Percentiles rank a stretch among this genome's conserved stretches.
Evolutionary conservation across 305 asterid species (phyloP).

Genomic region (Solanum aculeatissimum): DNA sequence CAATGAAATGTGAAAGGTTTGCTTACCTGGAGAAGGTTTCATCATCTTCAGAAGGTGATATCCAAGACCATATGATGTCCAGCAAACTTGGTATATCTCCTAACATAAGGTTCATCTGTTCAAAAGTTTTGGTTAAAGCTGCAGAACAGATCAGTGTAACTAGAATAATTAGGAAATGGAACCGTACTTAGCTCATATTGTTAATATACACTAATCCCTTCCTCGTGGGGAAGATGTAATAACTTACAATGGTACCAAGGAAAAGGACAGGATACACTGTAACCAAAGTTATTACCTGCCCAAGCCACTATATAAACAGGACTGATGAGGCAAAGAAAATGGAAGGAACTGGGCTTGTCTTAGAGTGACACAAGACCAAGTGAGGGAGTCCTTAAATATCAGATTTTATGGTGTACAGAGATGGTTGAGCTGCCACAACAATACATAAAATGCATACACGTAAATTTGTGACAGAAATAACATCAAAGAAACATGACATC

Average conservation of each 20-base stretch:
- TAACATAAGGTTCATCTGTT: constrained; percentile 93
- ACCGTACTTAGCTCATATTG: background rate
- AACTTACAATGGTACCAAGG: background rate
- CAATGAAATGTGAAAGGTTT: background rate
- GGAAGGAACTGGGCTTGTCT: background rate
- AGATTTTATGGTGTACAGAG: background rate
- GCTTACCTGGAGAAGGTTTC: constrained; percentile 63
- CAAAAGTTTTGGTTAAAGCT: constrained; percentile 23
- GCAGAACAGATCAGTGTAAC: background rate
- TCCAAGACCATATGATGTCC: constrained; percentile 89
- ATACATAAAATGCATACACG: background rate
- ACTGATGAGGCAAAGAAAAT: background rate
- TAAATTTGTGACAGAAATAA: background rate
- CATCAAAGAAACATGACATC: background rate
- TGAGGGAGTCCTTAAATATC: background rate
- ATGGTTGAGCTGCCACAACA: background rate
- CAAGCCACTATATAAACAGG: background rate
- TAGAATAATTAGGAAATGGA: background rate
- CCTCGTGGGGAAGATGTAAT: background rate
- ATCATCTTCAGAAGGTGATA: constrained; percentile 77
- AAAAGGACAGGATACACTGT: background rate
- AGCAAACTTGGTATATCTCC: constrained; percentile 90
- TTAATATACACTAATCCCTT: background rate
- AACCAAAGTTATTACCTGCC: background rate
- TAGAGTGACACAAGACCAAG: background rate